Evolutionary conservation across 345 rosid genomes (phyloP).

Genomic region (Turritis glabra): DNA sequence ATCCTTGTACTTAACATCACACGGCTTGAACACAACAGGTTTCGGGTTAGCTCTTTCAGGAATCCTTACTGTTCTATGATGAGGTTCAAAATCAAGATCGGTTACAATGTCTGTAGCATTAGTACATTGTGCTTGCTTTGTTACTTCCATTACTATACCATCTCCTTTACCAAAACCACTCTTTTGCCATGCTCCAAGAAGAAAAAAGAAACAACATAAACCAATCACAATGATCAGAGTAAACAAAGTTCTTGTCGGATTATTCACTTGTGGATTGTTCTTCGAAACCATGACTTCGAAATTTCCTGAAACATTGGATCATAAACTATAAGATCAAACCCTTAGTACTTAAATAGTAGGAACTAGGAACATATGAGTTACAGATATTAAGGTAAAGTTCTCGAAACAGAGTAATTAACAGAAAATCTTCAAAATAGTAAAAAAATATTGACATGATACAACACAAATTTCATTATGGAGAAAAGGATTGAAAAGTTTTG

Average conservation of each 20-base stretch:
- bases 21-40: conserved; percentile 44
- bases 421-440: too few relatives aligned
- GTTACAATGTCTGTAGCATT: conserved; percentile 36
- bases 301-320: conserved; percentile 22
- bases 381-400: too few relatives aligned
- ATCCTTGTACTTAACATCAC: conserved; percentile 50
- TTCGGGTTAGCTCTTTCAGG: conserved; percentile 39
- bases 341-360: too few relatives aligned
- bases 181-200: conserved; percentile 72
- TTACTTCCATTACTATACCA: conserved; percentile 52
- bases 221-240: conserved; percentile 60
- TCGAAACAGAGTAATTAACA: too few relatives aligned
- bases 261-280: conserved; percentile 40
- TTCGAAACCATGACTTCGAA: conserved; percentile 52
- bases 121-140: conserved; percentile 54
- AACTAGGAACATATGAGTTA: too few relatives aligned
- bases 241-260: conserved; percentile 49
- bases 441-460: too few relatives aligned
- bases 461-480: neutral
- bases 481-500: neutral
- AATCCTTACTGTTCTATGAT: conserved; percentile 59
- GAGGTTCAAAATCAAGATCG: conserved; percentile 65
- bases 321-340: neutral
- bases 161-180: conserved; percentile 75
- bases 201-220: conserved; percentile 75